Conservation (phyloP, 2,329 filamentous ascomycete genomes). For the Davidsoniella neocaledoniae region DNA sequence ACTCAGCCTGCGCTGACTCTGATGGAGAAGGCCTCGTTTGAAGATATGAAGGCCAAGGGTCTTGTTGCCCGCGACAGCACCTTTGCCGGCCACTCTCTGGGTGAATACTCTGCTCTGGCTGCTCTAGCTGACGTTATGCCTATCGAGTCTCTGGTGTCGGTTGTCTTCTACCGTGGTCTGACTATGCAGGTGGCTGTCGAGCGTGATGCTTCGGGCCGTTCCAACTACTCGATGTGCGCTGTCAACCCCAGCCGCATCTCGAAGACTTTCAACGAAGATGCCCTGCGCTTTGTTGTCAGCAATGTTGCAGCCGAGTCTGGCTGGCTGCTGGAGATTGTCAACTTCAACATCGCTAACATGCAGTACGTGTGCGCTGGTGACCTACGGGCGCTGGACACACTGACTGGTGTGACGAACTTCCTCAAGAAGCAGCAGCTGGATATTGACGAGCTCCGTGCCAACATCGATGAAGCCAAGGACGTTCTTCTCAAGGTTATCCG, state of each 20-base stretch:
- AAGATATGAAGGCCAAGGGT: slow-evolving; percentile 96
- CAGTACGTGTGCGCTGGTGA: slow-evolving; percentile 60
- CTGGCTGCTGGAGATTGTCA: slow-evolving; percentile 98
- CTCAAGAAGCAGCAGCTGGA: slow-evolving; percentile 95
- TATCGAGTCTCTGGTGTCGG: slow-evolving; percentile 95
- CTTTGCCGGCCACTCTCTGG: slow-evolving; percentile 93
- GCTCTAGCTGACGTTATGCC: slow-evolving; percentile 97
- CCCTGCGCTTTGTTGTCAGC: slow-evolving; percentile 89
- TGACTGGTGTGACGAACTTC: slow-evolving; percentile 77
- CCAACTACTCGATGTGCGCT: slow-evolving; percentile 98
- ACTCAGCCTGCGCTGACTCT: slow-evolving; percentile 92
- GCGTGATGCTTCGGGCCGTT: slow-evolving; percentile 79
- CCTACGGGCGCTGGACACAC: slow-evolving; percentile 52
- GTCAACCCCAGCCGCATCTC: slow-evolving; percentile 97
- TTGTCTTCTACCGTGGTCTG: slow-evolving; percentile 96
- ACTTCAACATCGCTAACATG: slow-evolving; percentile 72
- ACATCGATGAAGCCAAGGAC: slow-evolving; percentile 78
- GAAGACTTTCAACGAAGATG: slow-evolving; percentile 97
- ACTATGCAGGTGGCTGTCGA: slow-evolving; percentile 99
- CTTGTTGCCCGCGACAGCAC: slow-evolving; percentile 91
- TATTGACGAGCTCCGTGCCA: slow-evolving; percentile 81
- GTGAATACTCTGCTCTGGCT: slow-evolving; percentile 93
- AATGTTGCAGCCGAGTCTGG: slow-evolving; percentile 86
- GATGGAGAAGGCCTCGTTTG: slow-evolving; percentile 99
- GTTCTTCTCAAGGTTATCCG: slow-evolving; percentile 84